Evolutionary conservation across 176 grass and related monocot species (phyloP).

Genomic region (Ampelocalamus luodianensis): DNA sequence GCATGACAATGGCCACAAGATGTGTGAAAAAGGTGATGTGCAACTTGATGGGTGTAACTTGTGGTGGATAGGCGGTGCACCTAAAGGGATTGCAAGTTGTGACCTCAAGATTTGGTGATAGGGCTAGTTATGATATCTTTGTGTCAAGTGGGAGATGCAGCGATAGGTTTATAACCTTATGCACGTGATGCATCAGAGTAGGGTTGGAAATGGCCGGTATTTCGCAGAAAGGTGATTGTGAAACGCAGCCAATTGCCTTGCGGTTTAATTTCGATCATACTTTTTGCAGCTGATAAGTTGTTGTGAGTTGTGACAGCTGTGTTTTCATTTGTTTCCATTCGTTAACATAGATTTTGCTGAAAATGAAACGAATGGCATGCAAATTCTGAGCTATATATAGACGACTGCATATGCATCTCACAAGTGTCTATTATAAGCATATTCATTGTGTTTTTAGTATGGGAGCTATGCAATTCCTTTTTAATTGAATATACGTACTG

Average conservation of each 20-base stretch:
- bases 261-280: not conserved
- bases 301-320: not conserved
- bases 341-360: not conserved
- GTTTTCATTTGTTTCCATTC: not conserved
- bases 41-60: conserved; percentile 46
- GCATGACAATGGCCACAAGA: conserved; percentile 41
- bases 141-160: conserved; percentile 34
- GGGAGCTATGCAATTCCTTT: too few species aligned
- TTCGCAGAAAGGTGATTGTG: conserved; percentile 37
- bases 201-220: not conserved
- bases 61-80: conserved; percentile 31
- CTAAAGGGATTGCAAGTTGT: conserved; percentile 26
- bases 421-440: too few species aligned
- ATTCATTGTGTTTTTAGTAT: too few species aligned
- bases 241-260: conserved; percentile 34
- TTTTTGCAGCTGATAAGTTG: not conserved
- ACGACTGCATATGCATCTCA: too few species aligned
- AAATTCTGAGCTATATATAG: too few species aligned
- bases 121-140: not conserved
- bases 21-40: conserved; percentile 40
- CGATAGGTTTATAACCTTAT: conserved; percentile 25
- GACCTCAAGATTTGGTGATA: conserved; percentile 38
- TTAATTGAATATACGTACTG: too few species aligned
- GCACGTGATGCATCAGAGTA: conserved; percentile 48
- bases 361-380: not conserved